These are phyloP conservation scores for Sabuloglossum arenarium DNA, from an alignment of 495 filamentous ascomycete genomes.

Conservation along the genomic window DNA sequence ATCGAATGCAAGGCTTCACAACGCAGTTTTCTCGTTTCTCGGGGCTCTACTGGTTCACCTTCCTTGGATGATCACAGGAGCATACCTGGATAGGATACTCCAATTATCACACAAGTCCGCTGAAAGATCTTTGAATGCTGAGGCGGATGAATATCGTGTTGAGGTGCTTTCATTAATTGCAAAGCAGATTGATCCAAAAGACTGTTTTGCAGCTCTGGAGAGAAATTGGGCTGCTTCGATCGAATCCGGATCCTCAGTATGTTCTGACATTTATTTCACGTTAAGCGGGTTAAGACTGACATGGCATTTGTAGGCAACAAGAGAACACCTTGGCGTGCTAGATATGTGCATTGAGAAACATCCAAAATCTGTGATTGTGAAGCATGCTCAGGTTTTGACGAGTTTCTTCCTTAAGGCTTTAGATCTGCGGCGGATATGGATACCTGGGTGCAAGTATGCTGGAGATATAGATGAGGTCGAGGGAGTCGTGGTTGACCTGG, in stretches of 20 bases:
- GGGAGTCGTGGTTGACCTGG: slow-evolving; percentile 36
- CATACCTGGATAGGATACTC: slow-evolving; percentile 49
- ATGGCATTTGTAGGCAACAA: slow-evolving; percentile 27
- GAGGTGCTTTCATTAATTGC: slow-evolving; percentile 52
- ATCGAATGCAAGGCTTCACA: slow-evolving; percentile 42
- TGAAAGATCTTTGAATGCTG: slow-evolving; percentile 26
- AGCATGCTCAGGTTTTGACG: slow-evolving; percentile 43
- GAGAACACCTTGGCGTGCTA: slow-evolving; percentile 44
- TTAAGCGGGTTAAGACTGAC: not conserved
- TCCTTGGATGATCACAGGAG: slow-evolving; percentile 64
- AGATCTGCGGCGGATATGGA: slow-evolving; percentile 37
- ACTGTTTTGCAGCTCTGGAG: slow-evolving; percentile 44
- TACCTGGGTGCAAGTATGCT: slow-evolving; percentile 11
- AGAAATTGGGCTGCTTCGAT: slow-evolving; percentile 47
- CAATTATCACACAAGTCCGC: slow-evolving; percentile 47
- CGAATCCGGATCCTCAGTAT: slow-evolving; percentile 33
- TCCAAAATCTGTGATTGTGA: slow-evolving; percentile 49
- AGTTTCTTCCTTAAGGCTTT: slow-evolving; percentile 48
- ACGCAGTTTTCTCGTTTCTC: slow-evolving; percentile 61
- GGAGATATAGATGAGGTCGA: slow-evolving; percentile 44
- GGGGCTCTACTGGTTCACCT: slow-evolving; percentile 57
- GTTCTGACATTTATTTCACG: slow-evolving; percentile 7
- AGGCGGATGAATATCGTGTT: slow-evolving; percentile 37
- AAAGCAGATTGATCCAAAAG: slow-evolving; percentile 46
- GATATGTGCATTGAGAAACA: slow-evolving; percentile 50